Percentiles rank a stretch among this genome's conserved stretches.
Evolutionary conservation across 345 rosid genomes (phyloP).

Genomic region (Salix udensis): DNA sequence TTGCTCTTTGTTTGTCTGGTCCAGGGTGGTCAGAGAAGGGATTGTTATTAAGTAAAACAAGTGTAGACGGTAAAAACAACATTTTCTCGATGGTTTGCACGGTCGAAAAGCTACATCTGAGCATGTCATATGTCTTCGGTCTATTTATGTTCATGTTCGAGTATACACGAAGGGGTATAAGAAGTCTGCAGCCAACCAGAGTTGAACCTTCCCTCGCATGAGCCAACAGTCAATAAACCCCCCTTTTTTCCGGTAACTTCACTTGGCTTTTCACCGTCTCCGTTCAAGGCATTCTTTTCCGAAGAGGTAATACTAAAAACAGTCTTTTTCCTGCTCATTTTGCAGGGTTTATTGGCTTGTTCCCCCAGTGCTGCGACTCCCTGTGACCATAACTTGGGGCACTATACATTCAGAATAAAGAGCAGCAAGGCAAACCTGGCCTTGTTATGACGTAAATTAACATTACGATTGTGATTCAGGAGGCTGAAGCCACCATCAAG

Average conservation of each 20-base stretch:
- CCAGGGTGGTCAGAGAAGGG: constrained; percentile 46
- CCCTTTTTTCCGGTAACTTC: constrained; percentile 3
- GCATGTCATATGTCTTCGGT: constrained; percentile 52
- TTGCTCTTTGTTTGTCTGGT: constrained; percentile 1
- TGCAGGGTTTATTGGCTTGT: constrained; percentile 14
- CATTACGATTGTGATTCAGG: not conserved
- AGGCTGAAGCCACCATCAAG: not conserved
- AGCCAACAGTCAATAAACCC: constrained; percentile 5
- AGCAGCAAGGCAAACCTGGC: not conserved
- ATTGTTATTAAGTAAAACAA: constrained; percentile 24
- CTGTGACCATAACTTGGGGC: not conserved
- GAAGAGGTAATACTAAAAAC: not conserved
- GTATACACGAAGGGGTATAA: constrained; percentile 44
- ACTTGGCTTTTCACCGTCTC: not conserved
- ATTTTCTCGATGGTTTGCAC: constrained; percentile 12
- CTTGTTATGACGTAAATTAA: not conserved
- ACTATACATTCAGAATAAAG: not conserved
- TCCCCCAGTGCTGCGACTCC: not conserved
- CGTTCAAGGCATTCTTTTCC: not conserved
- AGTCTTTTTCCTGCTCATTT: not conserved
- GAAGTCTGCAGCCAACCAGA: constrained; percentile 51
- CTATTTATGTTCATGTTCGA: constrained; percentile 53
- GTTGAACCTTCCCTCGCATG: constrained; percentile 52
- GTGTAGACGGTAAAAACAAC: constrained; percentile 34
- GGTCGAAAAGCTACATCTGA: constrained; percentile 41